Evolutionary conservation across 2,329 filamentous ascomycete species (phyloP), one percentile per base, ranked within the genome.

Genomic region (Mollisia scopiformis): DNA sequence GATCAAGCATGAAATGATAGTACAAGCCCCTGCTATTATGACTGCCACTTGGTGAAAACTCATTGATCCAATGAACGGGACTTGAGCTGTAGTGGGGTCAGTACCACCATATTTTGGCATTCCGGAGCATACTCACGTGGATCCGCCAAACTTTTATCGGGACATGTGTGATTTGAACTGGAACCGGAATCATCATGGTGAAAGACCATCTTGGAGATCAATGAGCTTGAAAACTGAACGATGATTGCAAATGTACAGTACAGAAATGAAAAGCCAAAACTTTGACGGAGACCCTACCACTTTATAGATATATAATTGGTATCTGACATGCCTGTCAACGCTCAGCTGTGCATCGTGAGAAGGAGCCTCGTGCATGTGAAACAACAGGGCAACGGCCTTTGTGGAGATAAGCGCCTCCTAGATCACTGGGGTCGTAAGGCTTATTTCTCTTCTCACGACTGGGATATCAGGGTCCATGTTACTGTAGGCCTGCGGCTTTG

Each of bases 1-100:
- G 1, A 64, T n/a, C 6, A 62, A 19, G 39, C 49, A 59, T 4
- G 59, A 30, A 25, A 64, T 43, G 13, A 46, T 56, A 23, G 50
- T 54, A 31, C 55, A 53, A 5, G 58, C 46, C 16, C 43, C 62
- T 4, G 55, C 51, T 7, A 55, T 30, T 25, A 64, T 56, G 25
- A 54, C 37, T 27, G 30, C 52, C 3, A 64, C 2, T 28, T 64
- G 23, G 21, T 64, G 62, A 23, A 64, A 64, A 28, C 39, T 57
- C 25, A 63, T 14, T 30, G 25, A 30, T 3, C 47, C 47, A 13
- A n/a, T 14, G 21, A 50, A 30, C n/a, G n/a, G 8, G n/a, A n/a
- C 47, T 10, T 30, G 47, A 7, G 25, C 47, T 50, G 14, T 14
- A 39, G n/a, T 6, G n/a, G 3, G n/a, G 37, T 39, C 37, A 39